Evolutionary conservation across 2,329 filamentous ascomycete species (phyloP), one percentile per base, ranked within the genome.

Genomic region (Neoascochyta sp.): DNA sequence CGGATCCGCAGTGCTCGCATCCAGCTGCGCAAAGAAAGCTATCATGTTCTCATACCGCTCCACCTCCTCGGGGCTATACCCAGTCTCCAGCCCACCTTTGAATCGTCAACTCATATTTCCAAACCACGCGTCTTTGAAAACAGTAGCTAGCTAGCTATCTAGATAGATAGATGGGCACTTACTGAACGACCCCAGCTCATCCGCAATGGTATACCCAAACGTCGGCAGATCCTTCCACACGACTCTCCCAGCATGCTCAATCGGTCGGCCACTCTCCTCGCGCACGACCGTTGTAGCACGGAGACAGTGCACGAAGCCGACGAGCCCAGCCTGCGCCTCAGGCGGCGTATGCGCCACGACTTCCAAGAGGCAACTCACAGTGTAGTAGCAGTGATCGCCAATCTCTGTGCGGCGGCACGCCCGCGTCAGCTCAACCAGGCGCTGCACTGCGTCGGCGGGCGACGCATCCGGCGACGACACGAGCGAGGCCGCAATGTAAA

Each of bases 1-100:
- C 1, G 36, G 27, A 3, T 39, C 36, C 19, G 10, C 10, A 9
- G 26, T 24, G 22, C 24, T 33, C 11, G 36, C 27, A 20, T 43
- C 40, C 7, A 37, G 14, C 13, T 40, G 36, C 10, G 36, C 36
- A 10, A 39, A 33, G n/a, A 43, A 43, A 8, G 36, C 33, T 8
- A 35, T 40, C 11, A 30, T 27, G 11, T 37, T 43, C 11, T 40
- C 36, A 33, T 28, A 40, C 10, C 25, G 24, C 13, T 24, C 17
- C 2, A 16, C 23, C 23, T 40, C 22, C 19, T 38, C 24, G 14
- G 27, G 25, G 8, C 30, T 43, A 9, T 29, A 31, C 9, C 32
- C 26, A 7, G 13, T 13, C 17, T 36, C 29, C 12, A 29, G 26
- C 9, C 34, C 34, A 22, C 27, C 34, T 37, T 7, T n/a, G n/a